Conservation (phyloP, 2,329 filamentous ascomycete species). For the Aspergillus proliferans region DNA sequence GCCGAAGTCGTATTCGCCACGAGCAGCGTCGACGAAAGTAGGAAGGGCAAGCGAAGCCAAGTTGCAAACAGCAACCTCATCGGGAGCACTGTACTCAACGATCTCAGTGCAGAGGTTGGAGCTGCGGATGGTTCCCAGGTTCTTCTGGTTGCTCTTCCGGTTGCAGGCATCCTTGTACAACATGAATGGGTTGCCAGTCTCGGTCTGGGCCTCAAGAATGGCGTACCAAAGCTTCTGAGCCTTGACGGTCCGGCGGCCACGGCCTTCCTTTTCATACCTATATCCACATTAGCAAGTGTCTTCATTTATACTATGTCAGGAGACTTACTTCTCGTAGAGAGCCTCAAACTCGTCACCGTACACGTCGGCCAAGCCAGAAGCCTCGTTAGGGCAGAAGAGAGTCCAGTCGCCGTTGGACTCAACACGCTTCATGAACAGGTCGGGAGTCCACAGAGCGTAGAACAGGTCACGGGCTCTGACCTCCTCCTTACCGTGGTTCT, state of each 20-base stretch:
- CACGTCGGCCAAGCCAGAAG: constrained; percentile 87
- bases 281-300: constrained; percentile 5
- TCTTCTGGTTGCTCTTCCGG: constrained; percentile 99
- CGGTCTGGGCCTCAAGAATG: constrained; percentile 94
- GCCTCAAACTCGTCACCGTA: constrained; percentile 97
- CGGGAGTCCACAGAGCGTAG: constrained; percentile 95
- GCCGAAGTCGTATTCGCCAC: constrained; percentile 85
- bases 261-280: constrained; percentile 79
- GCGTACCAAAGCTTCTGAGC: constrained; percentile 99
- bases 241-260: constrained; percentile 84
- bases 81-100: constrained; percentile 91
- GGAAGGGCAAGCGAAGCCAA: constrained; percentile 89
- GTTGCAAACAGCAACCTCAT: constrained; percentile 98
- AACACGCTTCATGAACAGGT: constrained; percentile 99
- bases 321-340: constrained; percentile 63
- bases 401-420: constrained; percentile 97
- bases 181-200: constrained; percentile 99
- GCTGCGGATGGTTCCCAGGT: constrained; percentile 94
- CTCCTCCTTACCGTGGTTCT: constrained; percentile 99
- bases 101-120: constrained; percentile 99
- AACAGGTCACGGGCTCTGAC: constrained; percentile 94
- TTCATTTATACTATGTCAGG: not conserved
- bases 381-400: constrained; percentile 96
- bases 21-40: constrained; percentile 78
- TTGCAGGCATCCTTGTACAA: constrained; percentile 99